These are phyloP conservation scores for Trichosanthes truncata DNA, from an alignment of 306 rosid species.

Conservation along the genomic window DNA sequence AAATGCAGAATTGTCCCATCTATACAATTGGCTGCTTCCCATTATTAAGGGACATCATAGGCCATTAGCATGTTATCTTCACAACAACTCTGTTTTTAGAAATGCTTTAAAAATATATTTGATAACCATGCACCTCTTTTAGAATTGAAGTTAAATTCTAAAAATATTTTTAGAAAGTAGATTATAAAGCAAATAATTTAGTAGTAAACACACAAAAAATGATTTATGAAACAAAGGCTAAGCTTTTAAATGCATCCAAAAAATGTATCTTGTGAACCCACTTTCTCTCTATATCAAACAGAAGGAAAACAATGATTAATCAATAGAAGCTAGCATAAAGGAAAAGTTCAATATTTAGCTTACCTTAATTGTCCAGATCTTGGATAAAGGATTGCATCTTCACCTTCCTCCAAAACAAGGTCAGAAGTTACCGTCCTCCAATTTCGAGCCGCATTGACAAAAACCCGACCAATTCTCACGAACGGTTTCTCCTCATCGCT, in stretches of 20 bases:
- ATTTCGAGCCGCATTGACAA: constrained; percentile 23
- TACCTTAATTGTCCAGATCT: constrained; percentile 32
- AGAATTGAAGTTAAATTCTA: not conserved
- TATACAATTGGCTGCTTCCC: no score
- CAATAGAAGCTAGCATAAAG: no score
- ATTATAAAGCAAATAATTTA: no score
- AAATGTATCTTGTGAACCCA: no score
- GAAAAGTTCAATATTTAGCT: not conserved
- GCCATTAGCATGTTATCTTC: no score
- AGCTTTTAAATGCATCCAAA: no score
- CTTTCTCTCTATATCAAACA: not conserved
- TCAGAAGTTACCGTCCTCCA: constrained; percentile 5
- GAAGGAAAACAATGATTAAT: not conserved
- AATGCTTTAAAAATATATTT: no score
- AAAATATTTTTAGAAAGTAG: not conserved
- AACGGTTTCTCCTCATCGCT: constrained; percentile 21
- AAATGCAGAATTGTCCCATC: no score
- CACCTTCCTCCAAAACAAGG: constrained; percentile 19
- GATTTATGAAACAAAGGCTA: not conserved
- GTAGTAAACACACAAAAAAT: no score
- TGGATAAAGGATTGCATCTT: constrained; percentile 16
- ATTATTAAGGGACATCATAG: no score
- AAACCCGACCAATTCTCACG: constrained; percentile 34
- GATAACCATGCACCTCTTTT: no score
- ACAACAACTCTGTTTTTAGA: no score